Evolutionary conservation across 2,329 filamentous ascomycete genomes (phyloP), one percentile per base, ranked within the genome.

Genomic region (Escovopsis sp.): DNA sequence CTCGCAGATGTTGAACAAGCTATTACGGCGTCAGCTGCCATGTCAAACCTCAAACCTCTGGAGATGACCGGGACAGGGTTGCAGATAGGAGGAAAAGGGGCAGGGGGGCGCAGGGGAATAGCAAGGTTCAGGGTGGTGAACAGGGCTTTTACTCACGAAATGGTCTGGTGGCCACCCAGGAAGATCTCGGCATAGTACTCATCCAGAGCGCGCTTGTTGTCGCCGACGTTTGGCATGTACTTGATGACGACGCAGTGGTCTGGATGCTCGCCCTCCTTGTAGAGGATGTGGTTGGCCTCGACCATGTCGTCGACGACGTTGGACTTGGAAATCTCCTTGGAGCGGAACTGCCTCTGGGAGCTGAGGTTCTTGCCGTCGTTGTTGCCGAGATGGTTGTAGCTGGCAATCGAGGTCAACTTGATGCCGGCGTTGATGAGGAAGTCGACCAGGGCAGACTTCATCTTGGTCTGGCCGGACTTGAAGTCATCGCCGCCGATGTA

Each of bases 291-390:
- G 67, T 98, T 98, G 53, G 90, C 88, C 52, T 85, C 87, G 41
- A 98, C 90, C 90, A 98, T 98, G 67, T 98, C 90, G 56, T 98
- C 90, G 37, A 98, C 90, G 11, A 98, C 90, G 57, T 94, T 98
- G 51, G 85, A 93, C 72, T 98, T 98, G 63, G 84, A 93, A 48
- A 98, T 98, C 66, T 98, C 90, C 75, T 98, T 98, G 63, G 86
- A 94, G 51, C 90, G 87, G 76, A 98, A 98, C 64, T 96, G 90
- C 68, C 80, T 85, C 60, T 94, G 87, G 30, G 87, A 94, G 66
- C 83, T 93, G 50, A 98, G 63, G 68, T 98, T 98, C 77, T 87
- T 94, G 66, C 90, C 90, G 56, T 98, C 88, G 56, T 98, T 98
- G 75, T 98, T 98, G 53, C 90, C 90, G 37, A 98, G 78, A 60